These are phyloP conservation scores for Mortierella antarctica DNA, from an alignment of 192 early-diverging fungal species.

Conservation along the genomic window DNA sequence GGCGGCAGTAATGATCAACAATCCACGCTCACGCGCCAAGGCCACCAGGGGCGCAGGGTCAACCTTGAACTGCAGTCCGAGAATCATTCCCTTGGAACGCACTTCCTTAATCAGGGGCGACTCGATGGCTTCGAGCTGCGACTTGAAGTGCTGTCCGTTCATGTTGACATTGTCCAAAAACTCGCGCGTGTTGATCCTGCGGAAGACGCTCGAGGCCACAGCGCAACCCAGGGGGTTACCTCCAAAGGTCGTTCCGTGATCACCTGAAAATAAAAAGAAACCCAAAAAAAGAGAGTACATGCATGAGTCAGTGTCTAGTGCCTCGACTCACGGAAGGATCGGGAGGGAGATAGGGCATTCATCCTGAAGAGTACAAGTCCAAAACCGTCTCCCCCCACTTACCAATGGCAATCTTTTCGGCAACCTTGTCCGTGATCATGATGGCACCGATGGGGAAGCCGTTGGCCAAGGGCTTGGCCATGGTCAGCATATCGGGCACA, in stretches of 20 bases:
- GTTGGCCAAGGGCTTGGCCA: constrained; percentile 98
- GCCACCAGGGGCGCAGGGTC: constrained; percentile 78
- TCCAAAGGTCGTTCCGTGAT: constrained; percentile 99
- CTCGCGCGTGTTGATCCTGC: constrained; percentile 72
- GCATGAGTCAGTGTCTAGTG: neutral
- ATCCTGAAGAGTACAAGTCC: neutral
- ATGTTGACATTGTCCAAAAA: constrained; percentile 79
- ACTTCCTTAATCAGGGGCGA: constrained; percentile 76
- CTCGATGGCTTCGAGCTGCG: constrained; percentile 58
- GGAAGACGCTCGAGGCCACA: constrained; percentile 81
- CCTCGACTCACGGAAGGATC: neutral
- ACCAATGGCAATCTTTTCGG: constrained; percentile 82
- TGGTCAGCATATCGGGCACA: constrained; percentile 91
- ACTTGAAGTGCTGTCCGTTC: constrained; percentile 73
- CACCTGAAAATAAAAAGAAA: constrained; percentile 62
- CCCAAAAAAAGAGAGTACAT: neutral
- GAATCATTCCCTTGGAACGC: constrained; percentile 87
- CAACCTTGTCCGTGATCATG: constrained; percentile 80
- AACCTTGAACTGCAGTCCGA: constrained; percentile 84
- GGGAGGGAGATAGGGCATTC: neutral
- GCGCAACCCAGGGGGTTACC: constrained; percentile 93
- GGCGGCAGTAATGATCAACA: constrained; percentile 89
- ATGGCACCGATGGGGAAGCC: constrained; percentile 97
- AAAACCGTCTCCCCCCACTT: neutral
- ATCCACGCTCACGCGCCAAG: constrained; percentile 81